phyloP scores from a whole-genome alignment of 2,329 filamentous ascomycete genomes.

The Immersiporthe knoxdaviesiana region DNA sequence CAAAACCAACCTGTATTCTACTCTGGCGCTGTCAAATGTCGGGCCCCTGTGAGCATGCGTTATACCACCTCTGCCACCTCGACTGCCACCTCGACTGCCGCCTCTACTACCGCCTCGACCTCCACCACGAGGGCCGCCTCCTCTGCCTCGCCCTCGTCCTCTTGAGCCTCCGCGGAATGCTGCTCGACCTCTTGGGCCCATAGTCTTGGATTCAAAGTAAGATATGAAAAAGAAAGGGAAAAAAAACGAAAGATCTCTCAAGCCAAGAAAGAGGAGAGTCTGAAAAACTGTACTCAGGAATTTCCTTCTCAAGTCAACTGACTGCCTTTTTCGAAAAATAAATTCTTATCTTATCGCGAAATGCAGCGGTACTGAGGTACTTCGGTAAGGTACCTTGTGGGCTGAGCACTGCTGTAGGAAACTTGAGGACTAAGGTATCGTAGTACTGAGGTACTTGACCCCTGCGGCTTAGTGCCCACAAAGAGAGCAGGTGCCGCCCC shows the following conservation, averaged over 20 bases:
- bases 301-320: background rate
- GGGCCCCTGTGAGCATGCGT: constrained; percentile 37
- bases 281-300: background rate
- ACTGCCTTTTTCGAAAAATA: constrained; percentile 15
- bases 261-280: background rate
- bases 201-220: constrained; percentile 13
- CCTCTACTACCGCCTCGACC: constrained; percentile 34
- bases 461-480: constrained; percentile 23
- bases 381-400: background rate
- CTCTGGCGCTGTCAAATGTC: constrained; percentile 50
- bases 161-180: constrained; percentile 35
- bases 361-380: constrained; percentile 8
- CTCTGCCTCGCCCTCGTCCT: constrained; percentile 36
- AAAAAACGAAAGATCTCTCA: background rate
- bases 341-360: constrained; percentile 28
- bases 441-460: background rate
- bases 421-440: background rate
- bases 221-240: background rate
- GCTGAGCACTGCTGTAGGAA: too few relatives aligned
- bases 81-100: constrained; percentile 35
- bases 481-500: constrained; percentile 23
- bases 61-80: constrained; percentile 34
- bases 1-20: constrained; percentile 36
- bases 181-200: constrained; percentile 34
- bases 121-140: constrained; percentile 16